Conservation (phyloP, 352 stramenopile genomes). For the Nothophytophthora sp. region DNA sequence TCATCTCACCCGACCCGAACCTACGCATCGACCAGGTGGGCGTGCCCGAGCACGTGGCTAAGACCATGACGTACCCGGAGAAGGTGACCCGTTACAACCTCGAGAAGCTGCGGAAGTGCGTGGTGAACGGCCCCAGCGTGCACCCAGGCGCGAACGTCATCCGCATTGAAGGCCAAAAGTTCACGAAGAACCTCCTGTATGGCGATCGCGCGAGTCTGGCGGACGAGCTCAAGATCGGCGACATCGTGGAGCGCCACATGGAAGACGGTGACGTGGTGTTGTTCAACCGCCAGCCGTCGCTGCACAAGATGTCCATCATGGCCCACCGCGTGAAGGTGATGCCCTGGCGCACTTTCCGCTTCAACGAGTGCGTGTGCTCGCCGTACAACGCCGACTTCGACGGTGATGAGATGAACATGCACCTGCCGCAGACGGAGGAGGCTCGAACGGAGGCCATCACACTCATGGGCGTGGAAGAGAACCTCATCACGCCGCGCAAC, state of each 20-base stretch:
- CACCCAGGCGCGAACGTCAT: slow-evolving; percentile 98
- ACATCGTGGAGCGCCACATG: slow-evolving; percentile 99
- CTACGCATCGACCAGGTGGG: slow-evolving; percentile 94
- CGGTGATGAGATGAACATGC: slow-evolving; percentile 99
- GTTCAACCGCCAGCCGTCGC: slow-evolving; percentile 99
- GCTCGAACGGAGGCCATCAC: slow-evolving; percentile 96
- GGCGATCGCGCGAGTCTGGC: slow-evolving; percentile 94
- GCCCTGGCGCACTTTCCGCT: slow-evolving; percentile 98
- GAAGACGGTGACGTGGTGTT: slow-evolving; percentile 99
- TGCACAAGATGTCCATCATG: slow-evolving; percentile 99
- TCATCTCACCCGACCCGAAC: slow-evolving; percentile 99
- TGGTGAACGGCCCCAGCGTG: slow-evolving; percentile 96
- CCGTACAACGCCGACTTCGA: slow-evolving; percentile 99
- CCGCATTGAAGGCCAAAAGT: slow-evolving; percentile 82
- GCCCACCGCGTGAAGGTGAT: slow-evolving; percentile 91
- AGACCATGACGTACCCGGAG: slow-evolving; percentile 99
- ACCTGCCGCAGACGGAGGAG: slow-evolving; percentile 99
- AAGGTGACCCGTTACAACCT: slow-evolving; percentile 98
- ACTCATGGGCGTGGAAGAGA: slow-evolving; percentile 98
- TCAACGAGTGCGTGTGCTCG: slow-evolving; percentile 99
- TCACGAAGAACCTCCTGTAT: slow-evolving; percentile 93
- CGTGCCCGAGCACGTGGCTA: slow-evolving; percentile 95
- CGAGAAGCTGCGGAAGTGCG: slow-evolving; percentile 93
- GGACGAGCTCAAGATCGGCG: slow-evolving; percentile 94
- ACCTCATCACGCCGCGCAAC: slow-evolving; percentile 98